Percentiles rank a stretch among this genome's conserved stretches.
Conservation (phyloP, 192 early-diverging fungal species). For the Spizellomyces sp. region DNA sequence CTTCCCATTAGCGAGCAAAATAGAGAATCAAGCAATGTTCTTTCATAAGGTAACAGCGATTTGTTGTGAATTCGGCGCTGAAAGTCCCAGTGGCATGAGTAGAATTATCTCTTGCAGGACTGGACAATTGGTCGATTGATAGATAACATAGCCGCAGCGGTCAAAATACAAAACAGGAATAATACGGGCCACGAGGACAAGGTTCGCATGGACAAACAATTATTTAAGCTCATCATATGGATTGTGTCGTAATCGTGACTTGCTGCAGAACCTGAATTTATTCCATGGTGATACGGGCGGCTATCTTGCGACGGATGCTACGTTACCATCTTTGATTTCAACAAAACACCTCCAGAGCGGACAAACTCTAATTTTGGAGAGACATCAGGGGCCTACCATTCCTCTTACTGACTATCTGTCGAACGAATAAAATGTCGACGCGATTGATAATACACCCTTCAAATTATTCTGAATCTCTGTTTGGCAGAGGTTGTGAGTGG, state of each 20-base stretch:
- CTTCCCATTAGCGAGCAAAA: neutral
- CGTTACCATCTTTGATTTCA: neutral
- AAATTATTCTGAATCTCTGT: too few species aligned
- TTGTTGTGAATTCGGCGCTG: neutral
- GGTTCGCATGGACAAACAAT: neutral
- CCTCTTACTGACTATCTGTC: too few species aligned
- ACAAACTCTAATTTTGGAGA: constrained; percentile 1
- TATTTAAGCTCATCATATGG: neutral
- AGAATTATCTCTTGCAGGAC: neutral
- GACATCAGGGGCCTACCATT: neutral
- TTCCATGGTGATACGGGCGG: constrained; percentile 2
- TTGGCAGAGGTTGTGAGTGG: too few species aligned
- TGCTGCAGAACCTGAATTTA: neutral
- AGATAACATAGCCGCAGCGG: constrained; percentile 2
- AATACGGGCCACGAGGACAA: constrained; percentile 2
- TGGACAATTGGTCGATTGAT: constrained; percentile 9
- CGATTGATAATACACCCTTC: too few species aligned
- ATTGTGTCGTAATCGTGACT: neutral
- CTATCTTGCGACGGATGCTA: neutral
- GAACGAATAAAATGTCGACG: too few species aligned
- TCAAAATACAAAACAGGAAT: constrained; percentile 6
- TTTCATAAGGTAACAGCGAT: constrained; percentile 4
- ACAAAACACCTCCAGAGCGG: neutral
- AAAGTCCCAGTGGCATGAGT: neutral
- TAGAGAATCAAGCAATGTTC: constrained; percentile 1